phyloP scores from a whole-genome alignment of 768 basidiomycete genomes.

The Pisolithus tinctorius region DNA sequence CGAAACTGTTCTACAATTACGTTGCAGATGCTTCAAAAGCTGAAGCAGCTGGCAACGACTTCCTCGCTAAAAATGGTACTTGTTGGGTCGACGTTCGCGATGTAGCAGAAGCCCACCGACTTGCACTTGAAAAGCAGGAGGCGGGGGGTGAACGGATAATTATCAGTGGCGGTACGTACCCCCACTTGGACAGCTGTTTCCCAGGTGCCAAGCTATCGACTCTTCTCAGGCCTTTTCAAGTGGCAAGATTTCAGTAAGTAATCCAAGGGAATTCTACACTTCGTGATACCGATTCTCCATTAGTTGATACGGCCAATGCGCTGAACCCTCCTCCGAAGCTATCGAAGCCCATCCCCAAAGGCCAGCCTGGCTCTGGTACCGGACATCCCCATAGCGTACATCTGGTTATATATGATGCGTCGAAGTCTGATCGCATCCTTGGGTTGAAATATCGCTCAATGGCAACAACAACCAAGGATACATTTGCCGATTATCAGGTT shows the following conservation, averaged over 20 bases:
- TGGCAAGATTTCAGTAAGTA: slow-evolving; percentile 27
- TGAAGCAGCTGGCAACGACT: slow-evolving; percentile 18
- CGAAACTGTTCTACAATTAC: slow-evolving; percentile 27
- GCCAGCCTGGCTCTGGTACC: slow-evolving; percentile 27
- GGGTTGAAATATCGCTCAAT: slow-evolving; percentile 36
- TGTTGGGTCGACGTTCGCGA: slow-evolving; percentile 51
- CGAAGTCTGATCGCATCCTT: slow-evolving; percentile 35
- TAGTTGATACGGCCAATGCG: slow-evolving; percentile 35
- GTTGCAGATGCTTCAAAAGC: slow-evolving; percentile 20
- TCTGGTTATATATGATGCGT: slow-evolving; percentile 23
- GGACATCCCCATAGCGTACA: slow-evolving; percentile 22
- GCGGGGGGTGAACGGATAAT: slow-evolving; percentile 57
- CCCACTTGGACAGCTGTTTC: not conserved
- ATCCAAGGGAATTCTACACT: not conserved
- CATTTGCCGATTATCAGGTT: slow-evolving; percentile 36
- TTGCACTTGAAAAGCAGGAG: slow-evolving; percentile 42
- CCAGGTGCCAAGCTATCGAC: not conserved
- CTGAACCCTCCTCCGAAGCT: slow-evolving; percentile 26
- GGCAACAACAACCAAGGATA: slow-evolving; percentile 35
- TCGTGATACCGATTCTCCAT: not conserved
- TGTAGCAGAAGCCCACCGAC: slow-evolving; percentile 45
- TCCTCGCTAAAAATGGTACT: slow-evolving; percentile 17
- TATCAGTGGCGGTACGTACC: slow-evolving; percentile 27
- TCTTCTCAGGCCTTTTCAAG: slow-evolving; percentile 17
- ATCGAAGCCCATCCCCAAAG: slow-evolving; percentile 24